Percentiles rank a stretch among this genome's conserved stretches.
phyloP scores from a whole-genome alignment of 2,329 filamentous ascomycete genomes.

The Tolypocladium pustulatum region DNA sequence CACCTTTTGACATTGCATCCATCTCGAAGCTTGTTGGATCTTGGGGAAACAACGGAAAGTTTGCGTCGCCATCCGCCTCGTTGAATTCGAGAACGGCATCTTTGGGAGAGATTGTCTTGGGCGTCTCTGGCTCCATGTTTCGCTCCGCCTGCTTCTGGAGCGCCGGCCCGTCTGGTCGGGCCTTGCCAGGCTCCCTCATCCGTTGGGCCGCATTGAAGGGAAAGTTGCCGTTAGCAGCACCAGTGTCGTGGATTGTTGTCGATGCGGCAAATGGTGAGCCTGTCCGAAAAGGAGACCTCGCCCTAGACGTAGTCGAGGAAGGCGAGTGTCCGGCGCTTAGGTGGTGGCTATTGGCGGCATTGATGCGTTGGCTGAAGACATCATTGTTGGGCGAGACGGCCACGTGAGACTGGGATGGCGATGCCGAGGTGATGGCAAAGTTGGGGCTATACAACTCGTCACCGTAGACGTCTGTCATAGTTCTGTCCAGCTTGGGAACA shows the following conservation, averaged over 20 bases:
- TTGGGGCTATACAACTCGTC: conserved; percentile 77
- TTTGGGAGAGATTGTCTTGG: conserved; percentile 92
- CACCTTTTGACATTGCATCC: conserved; percentile 26
- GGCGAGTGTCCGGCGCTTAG: conserved; percentile 47
- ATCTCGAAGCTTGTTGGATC: conserved; percentile 37
- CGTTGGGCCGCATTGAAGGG: conserved; percentile 44
- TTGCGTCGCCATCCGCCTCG: conserved; percentile 59
- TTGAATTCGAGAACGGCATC: conserved; percentile 81
- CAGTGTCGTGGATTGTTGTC: conserved; percentile 31
- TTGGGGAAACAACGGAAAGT: conserved; percentile 64
- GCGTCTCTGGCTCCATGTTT: conserved; percentile 34
- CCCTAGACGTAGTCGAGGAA: conserved; percentile 40
- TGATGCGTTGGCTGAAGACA: conserved; percentile 64
- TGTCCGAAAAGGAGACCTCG: conserved; percentile 72
- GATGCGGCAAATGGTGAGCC: conserved; percentile 50
- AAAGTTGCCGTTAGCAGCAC: conserved; percentile 9
- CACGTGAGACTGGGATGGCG: conserved; percentile 35
- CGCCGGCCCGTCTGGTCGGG: conserved; percentile 44
- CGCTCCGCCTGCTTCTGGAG: conserved; percentile 28
- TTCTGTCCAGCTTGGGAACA: conserved; percentile 70
- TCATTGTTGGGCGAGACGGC: conserved; percentile 40
- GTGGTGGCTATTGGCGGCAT: conserved; percentile 68
- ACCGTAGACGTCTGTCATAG: conserved; percentile 74
- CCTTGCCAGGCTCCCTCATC: conserved; percentile 50
- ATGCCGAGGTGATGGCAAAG: conserved; percentile 47